Conservation (phyloP, 1,284 basidiomycete genomes). For the Boletus sp. region DNA sequence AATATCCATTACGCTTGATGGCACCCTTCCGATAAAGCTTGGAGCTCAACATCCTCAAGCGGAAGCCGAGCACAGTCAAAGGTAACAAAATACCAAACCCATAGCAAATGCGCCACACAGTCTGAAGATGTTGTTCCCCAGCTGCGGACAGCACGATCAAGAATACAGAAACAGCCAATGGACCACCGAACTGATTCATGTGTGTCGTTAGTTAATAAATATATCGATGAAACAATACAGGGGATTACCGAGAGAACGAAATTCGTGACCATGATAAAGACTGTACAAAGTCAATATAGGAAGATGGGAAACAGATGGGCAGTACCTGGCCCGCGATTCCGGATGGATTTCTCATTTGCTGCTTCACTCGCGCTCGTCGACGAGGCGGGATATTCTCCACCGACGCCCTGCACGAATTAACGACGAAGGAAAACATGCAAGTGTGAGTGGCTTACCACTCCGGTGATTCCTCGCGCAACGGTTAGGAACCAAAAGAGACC, state of each 20-base stretch:
- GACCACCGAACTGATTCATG: constrained; percentile 54
- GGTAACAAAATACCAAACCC: constrained; percentile 70
- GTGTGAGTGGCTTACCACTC: constrained; percentile 47
- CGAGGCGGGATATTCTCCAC: constrained; percentile 76
- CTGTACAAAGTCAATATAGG: constrained; percentile 21
- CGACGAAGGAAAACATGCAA: not conserved
- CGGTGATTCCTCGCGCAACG: constrained; percentile 67
- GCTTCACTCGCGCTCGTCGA: constrained; percentile 66
- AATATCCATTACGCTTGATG: constrained; percentile 48
- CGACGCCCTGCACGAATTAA: constrained; percentile 49
- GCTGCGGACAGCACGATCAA: constrained; percentile 68
- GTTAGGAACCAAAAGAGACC: constrained; percentile 79
- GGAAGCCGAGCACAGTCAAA: constrained; percentile 67
- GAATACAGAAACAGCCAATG: constrained; percentile 68
- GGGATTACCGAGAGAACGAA: constrained; percentile 51
- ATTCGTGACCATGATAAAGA: constrained; percentile 77
- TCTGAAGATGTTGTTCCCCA: constrained; percentile 59
- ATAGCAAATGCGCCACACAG: constrained; percentile 76
- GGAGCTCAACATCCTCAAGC: constrained; percentile 68
- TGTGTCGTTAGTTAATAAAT: constrained; percentile 13
- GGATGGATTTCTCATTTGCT: constrained; percentile 65
- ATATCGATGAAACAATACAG: not conserved
- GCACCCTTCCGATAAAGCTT: constrained; percentile 62
- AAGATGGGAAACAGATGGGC: constrained; percentile 5
- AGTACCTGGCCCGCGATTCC: constrained; percentile 58